Conservation (phyloP, 768 basidiomycete genomes). For the Chalciporus pseudorubinellus region DNA sequence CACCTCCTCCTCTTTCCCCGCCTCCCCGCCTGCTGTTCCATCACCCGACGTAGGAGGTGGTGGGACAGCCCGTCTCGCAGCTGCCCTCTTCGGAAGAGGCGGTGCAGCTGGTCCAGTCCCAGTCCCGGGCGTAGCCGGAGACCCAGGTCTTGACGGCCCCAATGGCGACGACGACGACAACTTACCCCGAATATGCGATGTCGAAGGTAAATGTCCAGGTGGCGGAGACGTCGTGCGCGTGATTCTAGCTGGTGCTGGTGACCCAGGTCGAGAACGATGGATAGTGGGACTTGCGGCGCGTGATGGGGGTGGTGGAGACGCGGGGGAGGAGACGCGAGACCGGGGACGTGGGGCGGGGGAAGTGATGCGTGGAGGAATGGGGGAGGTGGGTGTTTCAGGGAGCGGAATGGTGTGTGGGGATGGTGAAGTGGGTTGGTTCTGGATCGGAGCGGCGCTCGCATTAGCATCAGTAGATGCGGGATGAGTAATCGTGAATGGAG, state of each 20-base stretch:
- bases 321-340: conserved; percentile 29
- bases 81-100: conserved; percentile 65
- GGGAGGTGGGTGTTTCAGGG: conserved; percentile 23
- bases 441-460: background rate
- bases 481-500: background rate
- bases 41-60: conserved; percentile 21
- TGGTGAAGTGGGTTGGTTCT: conserved; percentile 11
- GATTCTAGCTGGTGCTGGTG: conserved; percentile 16
- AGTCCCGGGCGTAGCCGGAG: conserved; percentile 29
- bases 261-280: conserved; percentile 25
- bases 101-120: conserved; percentile 35
- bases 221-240: conserved; percentile 10
- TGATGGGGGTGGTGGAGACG: conserved; percentile 28
- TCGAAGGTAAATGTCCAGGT: conserved; percentile 6
- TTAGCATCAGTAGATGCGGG: conserved; percentile 10
- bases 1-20: conserved; percentile 4
- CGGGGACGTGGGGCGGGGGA: conserved; percentile 32
- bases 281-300: conserved; percentile 30
- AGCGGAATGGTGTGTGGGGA: conserved; percentile 23
- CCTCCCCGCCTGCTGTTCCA: background rate
- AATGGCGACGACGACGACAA: conserved; percentile 25
- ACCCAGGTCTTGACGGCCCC: conserved; percentile 34
- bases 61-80: conserved; percentile 43
- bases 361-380: conserved; percentile 24
- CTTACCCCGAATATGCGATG: conserved; percentile 17